Evolutionary conservation across 768 basidiomycete species (phyloP).

Genomic region (Auricularia auricula-judae): DNA sequence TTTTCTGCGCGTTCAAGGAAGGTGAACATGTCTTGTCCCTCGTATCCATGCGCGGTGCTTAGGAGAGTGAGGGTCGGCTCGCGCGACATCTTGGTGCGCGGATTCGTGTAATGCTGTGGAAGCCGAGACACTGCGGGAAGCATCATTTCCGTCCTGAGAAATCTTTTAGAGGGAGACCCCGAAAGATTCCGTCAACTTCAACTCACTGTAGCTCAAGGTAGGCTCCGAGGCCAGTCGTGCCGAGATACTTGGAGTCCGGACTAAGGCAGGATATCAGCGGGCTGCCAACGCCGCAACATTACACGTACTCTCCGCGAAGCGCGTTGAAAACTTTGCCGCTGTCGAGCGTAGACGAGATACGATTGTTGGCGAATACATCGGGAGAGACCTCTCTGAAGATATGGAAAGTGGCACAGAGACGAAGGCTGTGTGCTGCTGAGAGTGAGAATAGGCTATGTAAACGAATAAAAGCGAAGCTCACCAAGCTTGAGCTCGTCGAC

Average conservation of each 20-base stretch:
- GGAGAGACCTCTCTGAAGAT: slow-evolving; percentile 12
- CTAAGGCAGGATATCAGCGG: slow-evolving; percentile 14
- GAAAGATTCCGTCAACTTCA: not conserved
- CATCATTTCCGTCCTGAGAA: slow-evolving; percentile 57
- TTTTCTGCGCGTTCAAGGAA: slow-evolving; percentile 60
- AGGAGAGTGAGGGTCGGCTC: not conserved
- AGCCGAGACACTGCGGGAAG: slow-evolving; percentile 67
- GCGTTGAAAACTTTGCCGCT: not conserved
- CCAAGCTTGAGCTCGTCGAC: slow-evolving; percentile 39
- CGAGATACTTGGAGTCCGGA: slow-evolving; percentile 41
- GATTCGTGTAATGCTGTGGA: slow-evolving; percentile 42
- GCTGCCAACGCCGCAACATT: slow-evolving; percentile 18
- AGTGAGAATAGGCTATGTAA: too few relatives aligned
- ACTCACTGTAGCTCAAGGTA: slow-evolving; percentile 15
- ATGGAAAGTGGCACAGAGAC: slow-evolving; percentile 45
- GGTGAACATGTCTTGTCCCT: slow-evolving; percentile 40
- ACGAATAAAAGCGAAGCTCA: slow-evolving; percentile 14
- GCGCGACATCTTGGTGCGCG: not conserved
- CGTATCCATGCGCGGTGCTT: not conserved
- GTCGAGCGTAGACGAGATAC: slow-evolving; percentile 19
- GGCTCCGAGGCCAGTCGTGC: slow-evolving; percentile 19
- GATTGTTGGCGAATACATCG: slow-evolving; percentile 23
- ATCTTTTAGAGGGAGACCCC: not conserved
- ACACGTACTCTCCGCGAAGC: not conserved
- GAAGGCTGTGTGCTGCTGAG: slow-evolving; percentile 52